These are phyloP conservation scores for Candida schatavii DNA, from an alignment of 805 yeast genomes.

Conservation along the genomic window DNA sequence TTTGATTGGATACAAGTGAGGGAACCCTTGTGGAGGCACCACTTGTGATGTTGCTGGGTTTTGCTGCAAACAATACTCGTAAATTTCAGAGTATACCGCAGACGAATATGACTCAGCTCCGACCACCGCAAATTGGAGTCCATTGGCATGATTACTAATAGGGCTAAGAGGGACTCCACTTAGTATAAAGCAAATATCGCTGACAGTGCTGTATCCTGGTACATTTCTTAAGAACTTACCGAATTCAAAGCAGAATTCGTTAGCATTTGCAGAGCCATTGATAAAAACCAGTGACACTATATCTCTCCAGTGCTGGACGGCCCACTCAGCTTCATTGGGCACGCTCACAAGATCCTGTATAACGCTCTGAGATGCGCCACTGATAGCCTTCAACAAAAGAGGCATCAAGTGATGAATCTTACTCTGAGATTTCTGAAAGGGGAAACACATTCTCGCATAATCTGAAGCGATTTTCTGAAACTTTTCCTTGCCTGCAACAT, in stretches of 20 bases:
- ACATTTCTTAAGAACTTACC: conserved; percentile 43
- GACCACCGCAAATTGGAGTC: conserved; percentile 33
- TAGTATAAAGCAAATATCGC: conserved; percentile 45
- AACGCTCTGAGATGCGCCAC: conserved; percentile 57
- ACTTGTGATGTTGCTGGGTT: conserved; percentile 23
- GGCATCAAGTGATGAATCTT: conserved; percentile 48
- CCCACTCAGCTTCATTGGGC: conserved; percentile 46
- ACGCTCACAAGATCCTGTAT: conserved; percentile 47
- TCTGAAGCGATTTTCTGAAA: conserved; percentile 58
- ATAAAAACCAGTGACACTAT: conserved; percentile 38
- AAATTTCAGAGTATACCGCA: conserved; percentile 60
- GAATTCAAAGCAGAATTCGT: conserved; percentile 49
- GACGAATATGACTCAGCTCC: conserved; percentile 32
- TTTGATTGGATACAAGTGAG: conserved; percentile 59
- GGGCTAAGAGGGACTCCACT: conserved; percentile 45
- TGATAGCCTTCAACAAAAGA: conserved; percentile 57
- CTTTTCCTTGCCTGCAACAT: conserved; percentile 58
- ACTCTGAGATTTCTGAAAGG: conserved; percentile 39
- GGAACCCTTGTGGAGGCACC: conserved; percentile 37
- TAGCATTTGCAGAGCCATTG: conserved; percentile 23
- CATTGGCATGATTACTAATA: conserved; percentile 18
- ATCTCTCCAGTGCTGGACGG: conserved; percentile 50
- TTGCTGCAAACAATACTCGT: conserved; percentile 50
- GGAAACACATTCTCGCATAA: conserved; percentile 48
- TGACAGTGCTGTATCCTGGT: conserved; percentile 28